phyloP scores from a whole-genome alignment of 441 rosid species.

The Heliophila coronopifolia region DNA sequence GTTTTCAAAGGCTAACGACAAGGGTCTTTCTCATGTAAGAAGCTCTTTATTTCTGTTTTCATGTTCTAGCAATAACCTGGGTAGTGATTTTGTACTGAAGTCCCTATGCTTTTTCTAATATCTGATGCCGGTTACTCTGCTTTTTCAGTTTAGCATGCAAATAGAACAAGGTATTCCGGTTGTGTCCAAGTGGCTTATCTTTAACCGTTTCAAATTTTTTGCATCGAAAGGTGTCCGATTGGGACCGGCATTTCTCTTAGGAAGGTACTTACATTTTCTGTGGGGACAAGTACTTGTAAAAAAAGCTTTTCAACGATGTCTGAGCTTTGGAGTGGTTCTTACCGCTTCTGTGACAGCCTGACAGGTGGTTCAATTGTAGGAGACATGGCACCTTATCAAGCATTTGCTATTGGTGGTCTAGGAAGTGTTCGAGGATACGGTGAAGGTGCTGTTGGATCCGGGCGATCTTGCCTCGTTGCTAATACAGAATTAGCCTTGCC shows the following conservation, averaged over 20 bases:
- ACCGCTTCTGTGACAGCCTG: conserved; percentile 44
- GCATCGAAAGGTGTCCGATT: conserved; percentile 78
- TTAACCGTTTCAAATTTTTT: conserved; percentile 77
- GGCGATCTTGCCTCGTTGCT: conserved; percentile 81
- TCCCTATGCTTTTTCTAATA: neutral
- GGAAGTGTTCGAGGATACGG: conserved; percentile 94
- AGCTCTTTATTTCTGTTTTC: conserved; percentile 19
- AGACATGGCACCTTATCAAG: conserved; percentile 98
- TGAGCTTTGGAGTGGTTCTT: conserved; percentile 13
- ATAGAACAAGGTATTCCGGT: conserved; percentile 94
- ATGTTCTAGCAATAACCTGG: neutral
- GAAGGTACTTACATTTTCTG: conserved; percentile 49
- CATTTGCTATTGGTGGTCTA: conserved; percentile 86
- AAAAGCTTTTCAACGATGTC: conserved; percentile 1
- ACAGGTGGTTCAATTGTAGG: conserved; percentile 97
- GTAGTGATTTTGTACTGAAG: neutral
- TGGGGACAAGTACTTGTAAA: neutral
- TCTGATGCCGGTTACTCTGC: conserved; percentile 21
- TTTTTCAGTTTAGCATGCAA: conserved; percentile 67
- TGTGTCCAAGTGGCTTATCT: conserved; percentile 82
- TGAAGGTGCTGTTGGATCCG: conserved; percentile 90
- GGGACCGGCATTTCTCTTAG: conserved; percentile 79
- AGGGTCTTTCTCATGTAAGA: conserved; percentile 78
- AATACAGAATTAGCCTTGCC: conserved; percentile 75
- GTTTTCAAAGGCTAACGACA: conserved; percentile 63